phyloP scores from a whole-genome alignment of 1,284 basidiomycete genomes.

The Porodaedalea pini region DNA sequence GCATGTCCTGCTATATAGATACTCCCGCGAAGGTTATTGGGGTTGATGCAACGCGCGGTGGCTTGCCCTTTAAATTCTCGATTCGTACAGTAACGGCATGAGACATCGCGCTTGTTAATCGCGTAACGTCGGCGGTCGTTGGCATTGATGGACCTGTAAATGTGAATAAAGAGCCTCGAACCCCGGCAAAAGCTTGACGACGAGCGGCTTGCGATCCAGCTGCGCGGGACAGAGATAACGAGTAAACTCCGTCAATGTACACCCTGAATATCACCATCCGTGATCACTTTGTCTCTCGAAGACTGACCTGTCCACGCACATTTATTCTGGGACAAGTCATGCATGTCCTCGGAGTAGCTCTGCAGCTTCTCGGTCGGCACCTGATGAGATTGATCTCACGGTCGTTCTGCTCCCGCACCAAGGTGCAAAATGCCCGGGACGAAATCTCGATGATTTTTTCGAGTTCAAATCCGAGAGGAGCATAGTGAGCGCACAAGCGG shows the following conservation, averaged over 20 bases:
- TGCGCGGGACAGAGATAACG: background rate
- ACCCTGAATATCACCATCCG: background rate
- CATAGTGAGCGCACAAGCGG: background rate
- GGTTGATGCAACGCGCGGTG: background rate
- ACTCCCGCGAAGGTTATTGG: background rate
- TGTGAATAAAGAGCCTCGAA: background rate
- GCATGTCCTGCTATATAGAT: background rate
- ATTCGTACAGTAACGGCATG: background rate
- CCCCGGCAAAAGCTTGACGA: background rate
- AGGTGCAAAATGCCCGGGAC: background rate
- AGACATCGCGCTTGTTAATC: background rate
- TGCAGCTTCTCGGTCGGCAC: background rate
- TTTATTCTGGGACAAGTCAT: background rate
- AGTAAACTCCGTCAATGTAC: background rate
- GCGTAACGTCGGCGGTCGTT: background rate
- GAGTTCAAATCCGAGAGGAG: background rate
- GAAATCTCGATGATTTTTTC: background rate
- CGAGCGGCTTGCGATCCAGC: background rate
- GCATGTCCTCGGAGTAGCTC: conserved; percentile 3
- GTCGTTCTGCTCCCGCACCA: background rate
- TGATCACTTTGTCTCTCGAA: background rate
- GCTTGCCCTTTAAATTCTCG: background rate
- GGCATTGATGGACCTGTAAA: background rate
- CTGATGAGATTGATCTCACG: background rate
- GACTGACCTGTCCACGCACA: background rate